Percentiles rank a stretch among this genome's conserved stretches.
Evolutionary conservation across 352 stramenopile genomes (phyloP).

Genomic region (Phytophthora sansomeana): DNA sequence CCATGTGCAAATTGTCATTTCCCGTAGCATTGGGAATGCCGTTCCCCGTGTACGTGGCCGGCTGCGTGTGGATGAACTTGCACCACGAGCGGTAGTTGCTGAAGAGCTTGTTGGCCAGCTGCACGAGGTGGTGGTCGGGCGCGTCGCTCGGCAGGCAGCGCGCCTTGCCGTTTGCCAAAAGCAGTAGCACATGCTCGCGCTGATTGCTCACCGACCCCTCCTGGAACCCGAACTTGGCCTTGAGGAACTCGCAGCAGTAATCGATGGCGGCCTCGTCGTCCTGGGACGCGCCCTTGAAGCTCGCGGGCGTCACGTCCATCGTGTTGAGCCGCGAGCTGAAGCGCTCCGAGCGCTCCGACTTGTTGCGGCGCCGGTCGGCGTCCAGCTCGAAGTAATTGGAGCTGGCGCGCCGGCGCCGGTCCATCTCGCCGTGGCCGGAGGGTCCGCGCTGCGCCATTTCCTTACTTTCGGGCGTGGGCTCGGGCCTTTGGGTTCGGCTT

Average conservation of each 20-base stretch:
- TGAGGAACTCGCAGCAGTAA: conserved; percentile 83
- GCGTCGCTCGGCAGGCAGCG: conserved; percentile 57
- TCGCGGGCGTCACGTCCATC: conserved; percentile 55
- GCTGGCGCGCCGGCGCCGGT: conserved; percentile 67
- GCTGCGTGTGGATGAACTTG: conserved; percentile 67
- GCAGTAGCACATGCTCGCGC: conserved; percentile 81
- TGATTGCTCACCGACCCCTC: conserved; percentile 86
- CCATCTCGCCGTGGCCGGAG: conserved; percentile 42
- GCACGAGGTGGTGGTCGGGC: conserved; percentile 63
- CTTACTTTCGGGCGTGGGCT: background rate
- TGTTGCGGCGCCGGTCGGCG: conserved; percentile 74
- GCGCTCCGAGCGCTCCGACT: conserved; percentile 71
- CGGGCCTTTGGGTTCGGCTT: background rate
- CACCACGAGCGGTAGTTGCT: conserved; percentile 84
- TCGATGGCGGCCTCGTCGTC: conserved; percentile 88
- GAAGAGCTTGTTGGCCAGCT: conserved; percentile 75
- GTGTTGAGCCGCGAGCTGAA: conserved; percentile 64
- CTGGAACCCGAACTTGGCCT: conserved; percentile 86
- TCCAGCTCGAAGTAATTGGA: conserved; percentile 89
- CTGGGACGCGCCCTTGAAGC: conserved; percentile 59
- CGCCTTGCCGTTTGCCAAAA: conserved; percentile 81
- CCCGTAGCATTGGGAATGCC: conserved; percentile 26
- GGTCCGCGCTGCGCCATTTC: conserved; percentile 40
- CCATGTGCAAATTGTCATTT: conserved; percentile 69
- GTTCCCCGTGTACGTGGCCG: conserved; percentile 72